A percentile compares a stretch with the other conserved stretches of the same genome.
phyloP scores from a whole-genome alignment of 306 rosid genomes.

The Corylus heterophylla region DNA sequence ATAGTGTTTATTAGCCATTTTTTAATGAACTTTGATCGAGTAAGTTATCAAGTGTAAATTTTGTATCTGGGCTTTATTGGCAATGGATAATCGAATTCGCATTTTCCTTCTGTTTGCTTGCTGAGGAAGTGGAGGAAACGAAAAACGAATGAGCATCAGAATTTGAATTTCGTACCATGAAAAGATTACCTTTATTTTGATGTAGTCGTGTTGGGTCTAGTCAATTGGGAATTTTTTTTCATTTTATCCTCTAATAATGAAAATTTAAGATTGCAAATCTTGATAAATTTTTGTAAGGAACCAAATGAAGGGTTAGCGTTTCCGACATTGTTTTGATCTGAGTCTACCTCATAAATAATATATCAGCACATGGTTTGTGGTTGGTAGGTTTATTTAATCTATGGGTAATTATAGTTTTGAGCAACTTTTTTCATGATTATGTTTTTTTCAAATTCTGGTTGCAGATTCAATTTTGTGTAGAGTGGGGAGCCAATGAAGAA shows the following conservation, averaged over 20 bases:
- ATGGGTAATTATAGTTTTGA: background rate
- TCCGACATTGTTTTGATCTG: background rate
- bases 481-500: conserved; percentile 51
- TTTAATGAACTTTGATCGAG: conserved; percentile 3
- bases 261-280: background rate
- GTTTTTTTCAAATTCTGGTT: conserved; percentile 13
- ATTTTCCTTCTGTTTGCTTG: background rate
- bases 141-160: background rate
- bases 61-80: background rate
- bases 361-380: background rate
- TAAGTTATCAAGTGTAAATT: background rate
- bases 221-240: background rate
- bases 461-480: conserved; percentile 52
- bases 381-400: background rate
- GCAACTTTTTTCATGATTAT: background rate
- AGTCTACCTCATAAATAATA: background rate
- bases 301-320: background rate
- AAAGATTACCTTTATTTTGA: background rate
- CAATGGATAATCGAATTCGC: background rate
- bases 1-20: conserved; percentile 1
- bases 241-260: background rate
- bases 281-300: background rate
- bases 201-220: background rate
- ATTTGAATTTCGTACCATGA: background rate
- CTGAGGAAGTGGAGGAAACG: background rate